These are phyloP conservation scores for Penicillium robsamsonii DNA, from an alignment of 495 filamentous ascomycete genomes.

Conservation along the genomic window DNA sequence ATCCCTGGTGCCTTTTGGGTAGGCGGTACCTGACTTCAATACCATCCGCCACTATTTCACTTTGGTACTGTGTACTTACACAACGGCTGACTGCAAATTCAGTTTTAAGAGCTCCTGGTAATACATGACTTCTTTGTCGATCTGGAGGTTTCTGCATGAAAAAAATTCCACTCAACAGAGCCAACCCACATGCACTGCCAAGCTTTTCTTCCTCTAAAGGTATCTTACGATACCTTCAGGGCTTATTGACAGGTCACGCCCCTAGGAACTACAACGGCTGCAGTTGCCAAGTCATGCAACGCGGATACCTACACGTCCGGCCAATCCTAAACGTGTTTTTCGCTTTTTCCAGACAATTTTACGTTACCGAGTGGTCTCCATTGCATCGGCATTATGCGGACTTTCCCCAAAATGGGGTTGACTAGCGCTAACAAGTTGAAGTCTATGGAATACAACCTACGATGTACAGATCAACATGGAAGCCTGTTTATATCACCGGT, in stretches of 20 bases:
- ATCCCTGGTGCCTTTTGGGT: constrained; percentile 21
- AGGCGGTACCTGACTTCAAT: constrained; percentile 22
- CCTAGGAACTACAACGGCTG: not conserved
- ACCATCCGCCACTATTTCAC: not conserved
- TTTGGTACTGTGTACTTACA: constrained; percentile 7
- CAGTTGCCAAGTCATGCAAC: constrained; percentile 12
- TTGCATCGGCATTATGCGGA: not conserved
- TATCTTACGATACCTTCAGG: not conserved
- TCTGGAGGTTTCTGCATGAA: constrained; percentile 8
- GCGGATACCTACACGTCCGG: constrained; percentile 14
- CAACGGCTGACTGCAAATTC: not conserved
- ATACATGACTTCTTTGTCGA: constrained; percentile 6
- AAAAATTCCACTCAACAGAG: not conserved
- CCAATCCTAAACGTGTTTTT: constrained; percentile 1
- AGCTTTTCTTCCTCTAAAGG: not conserved
- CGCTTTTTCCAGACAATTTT: not conserved
- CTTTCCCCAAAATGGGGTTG: not conserved
- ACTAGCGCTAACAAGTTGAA: constrained; percentile 2
- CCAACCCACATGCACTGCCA: constrained; percentile 2
- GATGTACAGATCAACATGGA: not conserved
- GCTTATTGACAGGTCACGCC: constrained; percentile 8
- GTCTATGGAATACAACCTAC: not conserved
- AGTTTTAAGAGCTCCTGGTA: not conserved
- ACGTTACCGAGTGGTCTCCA: not conserved
- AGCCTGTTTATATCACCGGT: not conserved